These are phyloP conservation scores for Kwoniella bestiolae DNA, from an alignment of 768 basidiomycete species.

Conservation along the genomic window DNA sequence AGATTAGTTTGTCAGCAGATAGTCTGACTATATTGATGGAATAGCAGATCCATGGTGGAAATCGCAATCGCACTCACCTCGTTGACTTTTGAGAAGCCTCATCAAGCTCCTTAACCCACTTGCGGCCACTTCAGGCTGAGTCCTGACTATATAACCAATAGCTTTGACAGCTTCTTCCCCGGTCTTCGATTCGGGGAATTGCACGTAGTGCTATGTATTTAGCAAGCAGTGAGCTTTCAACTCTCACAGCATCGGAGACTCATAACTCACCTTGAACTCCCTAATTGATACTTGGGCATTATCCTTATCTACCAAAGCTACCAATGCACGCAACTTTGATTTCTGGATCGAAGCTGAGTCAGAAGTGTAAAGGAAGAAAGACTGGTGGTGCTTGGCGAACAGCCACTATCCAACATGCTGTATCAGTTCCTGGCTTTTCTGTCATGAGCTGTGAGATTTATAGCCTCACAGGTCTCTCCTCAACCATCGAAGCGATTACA, in stretches of 20 bases:
- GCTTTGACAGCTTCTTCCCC: constrained; percentile 75
- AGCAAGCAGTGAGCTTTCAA: constrained; percentile 1
- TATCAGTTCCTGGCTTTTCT: not conserved
- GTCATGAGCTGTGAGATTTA: not conserved
- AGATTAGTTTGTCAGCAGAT: too few relatives aligned
- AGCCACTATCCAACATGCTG: too few relatives aligned
- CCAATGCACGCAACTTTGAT: constrained; percentile 74
- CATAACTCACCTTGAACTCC: constrained; percentile 75
- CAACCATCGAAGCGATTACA: constrained; percentile 71
- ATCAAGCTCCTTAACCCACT: constrained; percentile 78
- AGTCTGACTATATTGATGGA: too few relatives aligned
- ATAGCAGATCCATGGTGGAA: not conserved
- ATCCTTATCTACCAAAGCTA: constrained; percentile 68
- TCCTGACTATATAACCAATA: constrained; percentile 73
- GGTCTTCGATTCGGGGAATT: constrained; percentile 74
- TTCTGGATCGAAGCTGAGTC: constrained; percentile 72
- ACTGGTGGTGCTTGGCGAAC: constrained; percentile 67
- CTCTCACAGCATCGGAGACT: not conserved
- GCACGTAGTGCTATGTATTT: constrained; percentile 70
- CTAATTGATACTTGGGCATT: constrained; percentile 73
- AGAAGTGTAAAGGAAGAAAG: constrained; percentile 71
- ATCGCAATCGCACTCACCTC: constrained; percentile 62
- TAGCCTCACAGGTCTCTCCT: constrained; percentile 67
- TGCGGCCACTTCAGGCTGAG: constrained; percentile 70
- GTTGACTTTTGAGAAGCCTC: constrained; percentile 73